Base-by-base conservation (phyloP, 495 filamentous ascomycete genomes). In the Friedmanniomyces simplex region DNA sequence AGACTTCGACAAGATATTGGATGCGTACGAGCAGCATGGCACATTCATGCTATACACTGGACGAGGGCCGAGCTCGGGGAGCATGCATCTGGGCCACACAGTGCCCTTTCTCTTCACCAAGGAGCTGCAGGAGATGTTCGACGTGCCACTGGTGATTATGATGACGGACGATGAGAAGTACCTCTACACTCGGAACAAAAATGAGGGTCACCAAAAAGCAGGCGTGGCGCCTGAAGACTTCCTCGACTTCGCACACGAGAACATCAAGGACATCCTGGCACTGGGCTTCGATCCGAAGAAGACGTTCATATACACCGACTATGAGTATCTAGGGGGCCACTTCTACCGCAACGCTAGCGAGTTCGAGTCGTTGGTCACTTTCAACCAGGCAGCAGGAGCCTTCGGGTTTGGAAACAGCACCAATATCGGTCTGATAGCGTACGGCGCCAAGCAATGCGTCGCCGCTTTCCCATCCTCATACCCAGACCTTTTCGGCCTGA, bases 91-190 rank as follows among this genome's bases (percentile, higher is more conserved):
- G 56, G 93, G 93, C 13, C 93, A 97, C 70, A 91, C 89, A 22
- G 84, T 95, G 54, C 93, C 93, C 12, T 95, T 98, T 66, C 84
- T 88, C 63, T 97, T 97, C 69, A 95, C 91, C 54, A 96, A 95
- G 80, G 93, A 87, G 85, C 72, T 97, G 52, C 89, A 95, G 72
- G 88, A 98, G 69, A 87, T 94, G 5, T 96, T 98, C 69, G 87
- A 96, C 64, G 88, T 91, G 1, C 93, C 93, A 6, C 76, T 95
- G 20, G 81, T 91, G 37, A 93, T 96, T 68, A 96, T 96, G 90
- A 70, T 95, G 73, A 95, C 88, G 25, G 91, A 96, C 64, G 88
- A 94, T 63, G 89, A 91, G 67, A 90, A 91, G 67, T 83, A 81
- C 55, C 71, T 90, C 16, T 87, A 88, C 73, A 65, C 62, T 4